A percentile compares a stretch with the other conserved stretches of the same genome.
Conservation (phyloP, 805 yeast genomes). For the Starmerella potacharoeniae region DNA sequence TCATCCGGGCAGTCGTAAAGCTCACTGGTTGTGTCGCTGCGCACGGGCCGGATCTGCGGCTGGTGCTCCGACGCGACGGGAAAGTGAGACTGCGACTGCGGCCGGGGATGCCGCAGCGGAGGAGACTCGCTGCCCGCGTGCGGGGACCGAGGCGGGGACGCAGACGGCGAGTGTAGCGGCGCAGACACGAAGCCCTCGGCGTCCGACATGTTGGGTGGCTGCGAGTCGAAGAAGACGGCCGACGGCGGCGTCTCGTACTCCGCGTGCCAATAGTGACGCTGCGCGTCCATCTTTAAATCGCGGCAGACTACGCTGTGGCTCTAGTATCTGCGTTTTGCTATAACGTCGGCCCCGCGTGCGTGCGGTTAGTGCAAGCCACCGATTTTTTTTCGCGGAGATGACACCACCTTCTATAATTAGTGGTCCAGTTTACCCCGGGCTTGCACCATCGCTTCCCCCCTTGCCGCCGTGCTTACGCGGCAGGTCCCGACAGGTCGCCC, state of each 20-base stretch:
- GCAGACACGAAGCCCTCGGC: constrained; percentile 1
- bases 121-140: background rate
- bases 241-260: background rate
- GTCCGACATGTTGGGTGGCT: background rate
- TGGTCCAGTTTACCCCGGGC: background rate
- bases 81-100: background rate
- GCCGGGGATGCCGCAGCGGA: background rate
- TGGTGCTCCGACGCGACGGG: background rate
- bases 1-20: constrained; percentile 4
- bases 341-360: background rate
- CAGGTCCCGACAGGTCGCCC: background rate
- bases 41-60: background rate
- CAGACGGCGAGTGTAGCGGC: background rate
- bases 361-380: background rate
- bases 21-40: background rate
- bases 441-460: background rate
- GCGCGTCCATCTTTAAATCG: background rate
- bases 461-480: constrained; percentile 4
- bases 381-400: background rate
- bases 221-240: background rate
- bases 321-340: background rate
- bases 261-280: constrained; percentile 1
- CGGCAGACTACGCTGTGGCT: background rate
- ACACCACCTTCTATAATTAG: constrained; percentile 1
- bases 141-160: background rate